A percentile compares a stretch with the other conserved stretches of the same genome.
Evolutionary conservation across 371 early-diverging fungal genomes (phyloP).

Genomic region (Mucor circinelloides): DNA sequence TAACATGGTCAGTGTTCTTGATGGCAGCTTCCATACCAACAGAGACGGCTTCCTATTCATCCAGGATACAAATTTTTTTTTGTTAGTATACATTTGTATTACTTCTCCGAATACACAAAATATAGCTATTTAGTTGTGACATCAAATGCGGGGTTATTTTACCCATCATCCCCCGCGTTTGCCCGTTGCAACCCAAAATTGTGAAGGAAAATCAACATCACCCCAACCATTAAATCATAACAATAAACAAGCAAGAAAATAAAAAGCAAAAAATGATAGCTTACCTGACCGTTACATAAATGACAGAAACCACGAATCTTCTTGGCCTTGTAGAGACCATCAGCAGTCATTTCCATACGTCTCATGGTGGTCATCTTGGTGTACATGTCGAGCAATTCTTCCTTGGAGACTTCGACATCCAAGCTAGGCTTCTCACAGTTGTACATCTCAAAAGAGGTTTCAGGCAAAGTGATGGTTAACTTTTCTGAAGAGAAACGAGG

Average conservation of each 20-base stretch:
- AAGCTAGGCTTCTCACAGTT: constrained; percentile 68
- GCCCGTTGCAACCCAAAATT: constrained; percentile 22
- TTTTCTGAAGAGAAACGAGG: constrained; percentile 42
- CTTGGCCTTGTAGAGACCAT: constrained; percentile 95
- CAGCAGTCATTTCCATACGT: constrained; percentile 94
- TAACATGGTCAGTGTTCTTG: constrained; percentile 88
- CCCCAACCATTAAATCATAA: background rate
- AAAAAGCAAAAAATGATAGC: constrained; percentile 1
- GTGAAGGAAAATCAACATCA: background rate
- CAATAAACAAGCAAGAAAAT: constrained; percentile 12
- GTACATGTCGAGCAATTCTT: constrained; percentile 84
- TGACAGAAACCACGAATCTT: constrained; percentile 99
- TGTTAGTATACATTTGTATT: background rate
- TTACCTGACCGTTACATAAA: constrained; percentile 96
- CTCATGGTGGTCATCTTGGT: constrained; percentile 88
- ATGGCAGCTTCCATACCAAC: constrained; percentile 95
- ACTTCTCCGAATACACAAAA: constrained; percentile 5
- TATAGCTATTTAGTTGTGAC: constrained; percentile 9
- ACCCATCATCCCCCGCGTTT: constrained; percentile 37
- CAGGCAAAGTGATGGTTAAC: constrained; percentile 61
- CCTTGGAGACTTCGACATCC: constrained; percentile 62
- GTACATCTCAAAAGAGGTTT: constrained; percentile 66
- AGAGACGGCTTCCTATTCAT: constrained; percentile 91
- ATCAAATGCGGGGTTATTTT: constrained; percentile 34
- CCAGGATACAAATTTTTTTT: background rate